Evolutionary conservation across 257 asterid genomes (phyloP).

Genomic region (Mitragyna speciosa): DNA sequence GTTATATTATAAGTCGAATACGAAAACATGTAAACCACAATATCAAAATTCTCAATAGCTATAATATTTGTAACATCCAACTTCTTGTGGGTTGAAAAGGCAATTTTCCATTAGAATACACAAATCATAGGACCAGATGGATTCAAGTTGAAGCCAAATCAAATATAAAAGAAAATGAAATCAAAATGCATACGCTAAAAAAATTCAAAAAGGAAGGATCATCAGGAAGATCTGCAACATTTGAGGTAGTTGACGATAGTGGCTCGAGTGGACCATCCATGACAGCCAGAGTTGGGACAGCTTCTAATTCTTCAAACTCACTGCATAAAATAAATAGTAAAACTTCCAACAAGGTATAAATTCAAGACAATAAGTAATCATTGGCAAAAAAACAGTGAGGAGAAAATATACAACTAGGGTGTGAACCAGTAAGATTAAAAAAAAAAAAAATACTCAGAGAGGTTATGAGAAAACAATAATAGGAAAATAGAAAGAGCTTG

Average conservation of each 20-base stretch:
- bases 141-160: background rate
- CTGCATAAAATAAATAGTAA: constrained; percentile 39
- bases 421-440: background rate
- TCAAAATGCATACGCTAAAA: constrained; percentile 63
- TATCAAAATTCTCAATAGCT: background rate
- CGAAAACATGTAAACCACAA: background rate
- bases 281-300: constrained; percentile 79
- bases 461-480: background rate
- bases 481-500: background rate
- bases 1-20: background rate
- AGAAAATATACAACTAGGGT: background rate
- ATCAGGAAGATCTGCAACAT: constrained; percentile 56
- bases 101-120: background rate
- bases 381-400: background rate
- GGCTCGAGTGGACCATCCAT: constrained; percentile 93
- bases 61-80: background rate
- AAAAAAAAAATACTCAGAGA: background rate
- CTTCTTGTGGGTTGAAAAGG: background rate
- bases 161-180: background rate
- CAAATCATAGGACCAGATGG: background rate
- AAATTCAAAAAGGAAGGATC: constrained; percentile 81
- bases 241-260: constrained; percentile 49
- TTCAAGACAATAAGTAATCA: background rate
- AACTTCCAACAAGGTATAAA: background rate
- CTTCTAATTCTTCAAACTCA: constrained; percentile 91